phyloP scores from a whole-genome alignment of 768 basidiomycete species.

The Artomyces pyxidatus region DNA sequence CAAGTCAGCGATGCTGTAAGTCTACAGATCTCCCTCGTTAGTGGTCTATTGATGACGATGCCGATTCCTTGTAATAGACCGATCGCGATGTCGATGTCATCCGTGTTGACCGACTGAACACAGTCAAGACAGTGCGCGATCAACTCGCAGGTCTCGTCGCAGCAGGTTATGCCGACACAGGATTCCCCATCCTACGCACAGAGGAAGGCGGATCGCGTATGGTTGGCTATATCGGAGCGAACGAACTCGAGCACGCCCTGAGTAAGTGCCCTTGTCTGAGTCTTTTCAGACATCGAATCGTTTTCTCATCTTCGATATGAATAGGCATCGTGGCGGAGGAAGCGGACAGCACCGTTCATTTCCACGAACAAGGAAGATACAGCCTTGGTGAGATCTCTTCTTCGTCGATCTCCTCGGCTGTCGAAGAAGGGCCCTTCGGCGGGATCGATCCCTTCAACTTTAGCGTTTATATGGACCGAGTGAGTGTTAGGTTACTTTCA shows the following conservation, averaged over 20 bases:
- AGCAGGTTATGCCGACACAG: constrained; percentile 64
- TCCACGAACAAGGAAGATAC: constrained; percentile 42
- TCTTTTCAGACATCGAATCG: not conserved
- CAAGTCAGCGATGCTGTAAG: constrained; percentile 75
- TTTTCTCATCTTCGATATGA: not conserved
- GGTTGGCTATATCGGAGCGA: constrained; percentile 86
- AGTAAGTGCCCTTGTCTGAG: constrained; percentile 44
- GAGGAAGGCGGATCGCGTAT: constrained; percentile 50
- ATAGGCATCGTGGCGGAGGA: constrained; percentile 74
- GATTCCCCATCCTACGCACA: constrained; percentile 76
- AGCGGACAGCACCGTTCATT: constrained; percentile 56
- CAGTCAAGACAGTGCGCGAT: constrained; percentile 65
- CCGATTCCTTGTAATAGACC: constrained; percentile 41
- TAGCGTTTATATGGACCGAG: constrained; percentile 86
- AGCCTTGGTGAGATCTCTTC: constrained; percentile 30
- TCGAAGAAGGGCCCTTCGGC: constrained; percentile 29
- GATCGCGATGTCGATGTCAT: constrained; percentile 64
- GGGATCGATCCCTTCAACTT: constrained; percentile 64
- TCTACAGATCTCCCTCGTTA: constrained; percentile 5
- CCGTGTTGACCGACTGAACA: constrained; percentile 63
- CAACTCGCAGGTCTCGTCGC: constrained; percentile 53
- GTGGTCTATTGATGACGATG: not conserved
- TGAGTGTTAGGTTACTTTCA: constrained; percentile 19
- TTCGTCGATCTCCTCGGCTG: constrained; percentile 56
- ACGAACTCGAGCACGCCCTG: constrained; percentile 90